Conservation (phyloP, 306 rosid species). For the Prunus mume region DNA sequence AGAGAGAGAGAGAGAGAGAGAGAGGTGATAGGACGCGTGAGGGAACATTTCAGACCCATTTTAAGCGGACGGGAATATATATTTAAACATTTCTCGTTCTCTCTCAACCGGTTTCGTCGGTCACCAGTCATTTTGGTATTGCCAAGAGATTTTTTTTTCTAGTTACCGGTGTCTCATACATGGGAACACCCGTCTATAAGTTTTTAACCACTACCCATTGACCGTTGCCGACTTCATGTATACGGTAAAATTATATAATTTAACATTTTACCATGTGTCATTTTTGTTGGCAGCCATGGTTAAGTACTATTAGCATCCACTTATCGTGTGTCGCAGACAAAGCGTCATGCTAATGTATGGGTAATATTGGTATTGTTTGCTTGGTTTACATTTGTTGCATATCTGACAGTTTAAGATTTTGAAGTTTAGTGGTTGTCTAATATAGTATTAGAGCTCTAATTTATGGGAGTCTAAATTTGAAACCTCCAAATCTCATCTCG, state of each 20-base stretch:
- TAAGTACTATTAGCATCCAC: not conserved
- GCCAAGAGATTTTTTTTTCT: slow-evolving; percentile 27
- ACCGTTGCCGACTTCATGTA: not conserved
- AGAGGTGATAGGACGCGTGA: slow-evolving; percentile 42
- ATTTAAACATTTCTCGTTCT: not conserved
- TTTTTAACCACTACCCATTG: not conserved
- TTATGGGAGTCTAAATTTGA: no score
- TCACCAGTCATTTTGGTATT: slow-evolving; percentile 45
- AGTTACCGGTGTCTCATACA: slow-evolving; percentile 39
- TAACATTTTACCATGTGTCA: not conserved
- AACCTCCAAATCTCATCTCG: no score
- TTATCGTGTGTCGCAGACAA: not conserved
- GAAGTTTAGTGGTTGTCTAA: no score
- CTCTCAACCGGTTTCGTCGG: slow-evolving; percentile 50
- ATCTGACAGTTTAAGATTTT: no score
- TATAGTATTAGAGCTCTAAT: no score
- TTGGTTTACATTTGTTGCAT: no score
- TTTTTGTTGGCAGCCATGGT: not conserved
- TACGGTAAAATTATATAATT: not conserved
- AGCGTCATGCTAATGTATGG: not conserved
- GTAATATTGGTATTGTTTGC: no score
- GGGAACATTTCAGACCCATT: slow-evolving; percentile 52
- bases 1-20: slow-evolving; percentile 1
- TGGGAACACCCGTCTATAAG: slow-evolving; percentile 43
- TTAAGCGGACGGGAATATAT: slow-evolving; percentile 48